Percentiles rank a stretch among this genome's conserved stretches.
Conservation (phyloP, 192 early-diverging fungal species). For the Globomyces pollinis-pini region DNA sequence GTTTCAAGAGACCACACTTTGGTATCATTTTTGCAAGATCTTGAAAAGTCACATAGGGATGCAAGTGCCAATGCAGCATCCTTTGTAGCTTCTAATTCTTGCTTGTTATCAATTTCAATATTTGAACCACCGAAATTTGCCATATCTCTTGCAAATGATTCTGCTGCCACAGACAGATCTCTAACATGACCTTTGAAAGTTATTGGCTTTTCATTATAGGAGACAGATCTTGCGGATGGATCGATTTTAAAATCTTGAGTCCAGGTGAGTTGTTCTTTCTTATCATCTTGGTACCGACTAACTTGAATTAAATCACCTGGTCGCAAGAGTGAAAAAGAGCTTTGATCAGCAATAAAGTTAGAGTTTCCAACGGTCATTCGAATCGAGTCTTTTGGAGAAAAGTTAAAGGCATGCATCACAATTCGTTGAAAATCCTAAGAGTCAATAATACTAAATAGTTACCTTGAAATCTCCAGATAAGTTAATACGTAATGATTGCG, state of each 20-base stretch:
- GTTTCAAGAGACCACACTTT: too few relatives aligned
- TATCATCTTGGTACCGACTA: neutral
- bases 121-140: too few relatives aligned
- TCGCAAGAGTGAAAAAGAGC: neutral
- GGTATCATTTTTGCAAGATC: too few relatives aligned
- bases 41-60: neutral
- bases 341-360: constrained; percentile 5
- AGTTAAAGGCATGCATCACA: constrained; percentile 9
- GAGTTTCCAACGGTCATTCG: neutral
- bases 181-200: too few relatives aligned
- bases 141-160: too few relatives aligned
- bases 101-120: too few relatives aligned
- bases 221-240: neutral
- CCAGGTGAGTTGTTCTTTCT: neutral
- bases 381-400: neutral
- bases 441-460: neutral
- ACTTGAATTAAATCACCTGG: constrained; percentile 4
- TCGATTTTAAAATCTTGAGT: too few relatives aligned
- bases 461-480: constrained; percentile 1
- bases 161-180: too few relatives aligned
- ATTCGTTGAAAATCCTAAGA: constrained; percentile 10
- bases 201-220: too few relatives aligned
- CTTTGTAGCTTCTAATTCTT: neutral
- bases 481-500: neutral
- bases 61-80: constrained; percentile 7